These are phyloP conservation scores for Suillus sp. DNA, from an alignment of 768 basidiomycete species.

Conservation along the genomic window DNA sequence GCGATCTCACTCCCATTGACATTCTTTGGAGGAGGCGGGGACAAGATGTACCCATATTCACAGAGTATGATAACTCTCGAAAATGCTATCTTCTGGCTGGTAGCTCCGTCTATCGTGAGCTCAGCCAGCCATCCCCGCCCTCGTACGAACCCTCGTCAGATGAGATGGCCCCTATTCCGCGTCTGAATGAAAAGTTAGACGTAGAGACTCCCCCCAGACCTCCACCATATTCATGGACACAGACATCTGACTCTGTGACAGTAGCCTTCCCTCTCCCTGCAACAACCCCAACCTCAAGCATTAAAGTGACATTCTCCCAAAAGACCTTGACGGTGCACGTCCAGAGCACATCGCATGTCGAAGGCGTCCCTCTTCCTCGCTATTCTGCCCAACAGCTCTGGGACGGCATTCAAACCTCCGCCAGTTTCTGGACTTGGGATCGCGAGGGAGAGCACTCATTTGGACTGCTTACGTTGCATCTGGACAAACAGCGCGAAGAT, in stretches of 20 bases:
- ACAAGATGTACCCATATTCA: slow-evolving; percentile 66
- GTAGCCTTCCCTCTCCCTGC: slow-evolving; percentile 84
- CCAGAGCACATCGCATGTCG: slow-evolving; percentile 34
- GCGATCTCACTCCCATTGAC: slow-evolving; percentile 43
- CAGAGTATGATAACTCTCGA: slow-evolving; percentile 47
- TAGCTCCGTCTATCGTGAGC: slow-evolving; percentile 53
- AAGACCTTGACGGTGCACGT: slow-evolving; percentile 69
- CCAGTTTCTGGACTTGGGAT: slow-evolving; percentile 96
- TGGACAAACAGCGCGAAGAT: slow-evolving; percentile 84
- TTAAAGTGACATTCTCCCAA: slow-evolving; percentile 67
- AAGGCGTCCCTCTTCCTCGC: slow-evolving; percentile 48
- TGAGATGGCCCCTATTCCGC: slow-evolving; percentile 72
- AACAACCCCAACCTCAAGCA: slow-evolving; percentile 57
- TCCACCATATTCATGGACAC: slow-evolving; percentile 91
- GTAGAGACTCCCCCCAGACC: slow-evolving; percentile 48
- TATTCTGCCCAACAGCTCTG: slow-evolving; percentile 71
- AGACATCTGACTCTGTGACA: slow-evolving; percentile 80
- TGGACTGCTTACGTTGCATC: slow-evolving; percentile 77
- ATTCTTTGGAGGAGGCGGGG: slow-evolving; percentile 74
- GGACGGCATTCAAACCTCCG: slow-evolving; percentile 73
- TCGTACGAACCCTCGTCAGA: slow-evolving; percentile 61
- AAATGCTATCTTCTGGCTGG: slow-evolving; percentile 59
- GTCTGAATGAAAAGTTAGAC: slow-evolving; percentile 58
- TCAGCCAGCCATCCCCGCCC: slow-evolving; percentile 34
- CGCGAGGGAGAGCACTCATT: slow-evolving; percentile 66